phyloP scores from a whole-genome alignment of 163 green algal species.

The Volvox carteri region DNA sequence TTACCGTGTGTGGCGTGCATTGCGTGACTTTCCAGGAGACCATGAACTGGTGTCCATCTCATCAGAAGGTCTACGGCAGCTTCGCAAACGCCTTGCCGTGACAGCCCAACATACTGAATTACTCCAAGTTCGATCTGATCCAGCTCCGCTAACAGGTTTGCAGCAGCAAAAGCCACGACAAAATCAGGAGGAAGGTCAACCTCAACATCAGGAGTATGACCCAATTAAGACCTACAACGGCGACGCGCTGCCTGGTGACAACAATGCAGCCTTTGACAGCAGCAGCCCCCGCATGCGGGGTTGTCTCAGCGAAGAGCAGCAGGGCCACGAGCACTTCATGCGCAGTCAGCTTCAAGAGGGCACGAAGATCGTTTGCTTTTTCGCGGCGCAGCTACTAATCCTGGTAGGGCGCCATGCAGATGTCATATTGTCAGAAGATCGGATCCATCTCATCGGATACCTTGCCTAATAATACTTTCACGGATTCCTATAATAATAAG shows the following conservation, averaged over 20 bases:
- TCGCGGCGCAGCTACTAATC: slow-evolving; percentile 26
- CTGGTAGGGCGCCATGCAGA: background rate
- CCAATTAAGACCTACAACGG: background rate
- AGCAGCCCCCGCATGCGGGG: background rate
- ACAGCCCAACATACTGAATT: background rate
- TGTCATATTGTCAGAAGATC: background rate
- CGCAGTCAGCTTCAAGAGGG: background rate
- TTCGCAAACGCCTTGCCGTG: background rate
- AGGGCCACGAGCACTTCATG: background rate
- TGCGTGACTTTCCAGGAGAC: background rate
- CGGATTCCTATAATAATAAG: background rate
- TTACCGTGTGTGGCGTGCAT: background rate
- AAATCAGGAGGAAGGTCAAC: background rate
- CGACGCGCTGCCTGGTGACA: background rate
- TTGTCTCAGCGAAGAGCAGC: background rate
- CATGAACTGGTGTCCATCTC: background rate
- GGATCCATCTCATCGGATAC: too few relatives aligned
- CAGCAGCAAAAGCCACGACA: background rate
- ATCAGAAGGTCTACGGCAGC: background rate
- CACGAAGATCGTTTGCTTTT: slow-evolving; percentile 22
- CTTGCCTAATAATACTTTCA: background rate
- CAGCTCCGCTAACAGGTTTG: background rate
- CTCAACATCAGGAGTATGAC: background rate
- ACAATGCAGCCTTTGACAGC: background rate
- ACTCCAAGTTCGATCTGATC: too few relatives aligned